Evolutionary conservation across 805 yeast genomes (phyloP).

Genomic region (Hanseniaspora pseudoguilliermondii): DNA sequence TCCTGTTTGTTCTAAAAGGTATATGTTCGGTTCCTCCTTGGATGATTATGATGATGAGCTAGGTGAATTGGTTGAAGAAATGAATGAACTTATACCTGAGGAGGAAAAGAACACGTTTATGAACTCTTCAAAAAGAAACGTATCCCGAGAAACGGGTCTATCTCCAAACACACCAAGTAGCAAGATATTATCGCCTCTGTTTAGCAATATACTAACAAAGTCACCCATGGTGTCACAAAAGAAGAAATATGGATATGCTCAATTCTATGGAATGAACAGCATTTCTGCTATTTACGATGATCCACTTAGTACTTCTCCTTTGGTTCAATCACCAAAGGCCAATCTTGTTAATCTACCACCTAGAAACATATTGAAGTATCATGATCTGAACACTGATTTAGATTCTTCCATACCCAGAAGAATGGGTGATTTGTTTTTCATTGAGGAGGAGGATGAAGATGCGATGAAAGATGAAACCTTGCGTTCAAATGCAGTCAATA

Average conservation of each 20-base stretch:
- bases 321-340: not conserved
- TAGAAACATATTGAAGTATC: slow-evolving; percentile 26
- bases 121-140: not conserved
- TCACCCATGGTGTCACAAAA: slow-evolving; percentile 38
- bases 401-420: slow-evolving; percentile 30
- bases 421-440: slow-evolving; percentile 25
- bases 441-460: slow-evolving; percentile 28
- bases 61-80: slow-evolving; percentile 1
- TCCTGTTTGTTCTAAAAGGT: not conserved
- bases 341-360: not conserved
- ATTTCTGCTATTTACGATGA: not conserved
- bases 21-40: not conserved
- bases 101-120: not conserved
- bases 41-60: slow-evolving; percentile 6
- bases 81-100: not conserved
- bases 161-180: not conserved
- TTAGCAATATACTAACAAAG: slow-evolving; percentile 29
- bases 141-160: not conserved
- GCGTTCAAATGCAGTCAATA: not conserved
- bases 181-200: slow-evolving; percentile 3
- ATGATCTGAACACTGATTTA: slow-evolving; percentile 28
- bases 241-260: slow-evolving; percentile 19
- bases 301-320: not conserved
- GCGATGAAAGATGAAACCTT: not conserved
- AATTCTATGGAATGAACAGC: slow-evolving; percentile 1